Evolutionary conservation across 129 eudicot species (phyloP).

Genomic region (sunflower (Helianthus annuus)): DNA sequence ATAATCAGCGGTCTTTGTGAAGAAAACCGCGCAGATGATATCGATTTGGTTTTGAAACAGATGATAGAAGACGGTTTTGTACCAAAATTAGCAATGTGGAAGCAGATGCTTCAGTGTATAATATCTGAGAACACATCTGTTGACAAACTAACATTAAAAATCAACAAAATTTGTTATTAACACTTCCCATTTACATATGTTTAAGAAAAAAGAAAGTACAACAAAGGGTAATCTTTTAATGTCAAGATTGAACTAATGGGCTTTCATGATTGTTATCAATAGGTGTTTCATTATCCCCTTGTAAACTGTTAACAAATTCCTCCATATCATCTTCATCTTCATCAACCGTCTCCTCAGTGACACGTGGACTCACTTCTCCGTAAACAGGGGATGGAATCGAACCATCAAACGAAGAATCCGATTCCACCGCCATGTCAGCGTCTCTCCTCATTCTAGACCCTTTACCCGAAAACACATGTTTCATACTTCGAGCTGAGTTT

Average conservation of each 20-base stretch:
- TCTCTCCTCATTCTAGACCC: constrained; percentile 44
- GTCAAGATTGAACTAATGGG: constrained; percentile 11
- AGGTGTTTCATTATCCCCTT: neutral
- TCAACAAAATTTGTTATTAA: constrained; percentile 4
- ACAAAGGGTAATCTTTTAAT: constrained; percentile 17
- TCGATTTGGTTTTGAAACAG: constrained; percentile 61
- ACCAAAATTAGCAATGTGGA: constrained; percentile 81
- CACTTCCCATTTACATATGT: constrained; percentile 26
- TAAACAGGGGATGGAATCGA: constrained; percentile 42
- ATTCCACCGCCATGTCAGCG: constrained; percentile 40
- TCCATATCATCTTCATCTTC: constrained; percentile 16
- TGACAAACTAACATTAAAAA: neutral
- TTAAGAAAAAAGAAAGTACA: constrained; percentile 20
- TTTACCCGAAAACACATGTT: constrained; percentile 52
- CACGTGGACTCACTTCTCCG: constrained; percentile 27
- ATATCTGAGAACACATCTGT: constrained; percentile 25
- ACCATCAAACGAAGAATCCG: constrained; percentile 55
- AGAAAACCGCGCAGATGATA: constrained; percentile 47
- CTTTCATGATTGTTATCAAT: constrained; percentile 15
- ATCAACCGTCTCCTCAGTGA: constrained; percentile 9
- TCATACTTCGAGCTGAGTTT: constrained; percentile 67
- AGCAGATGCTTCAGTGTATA: constrained; percentile 42
- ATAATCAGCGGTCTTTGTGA: constrained; percentile 52
- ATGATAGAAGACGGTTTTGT: constrained; percentile 65
- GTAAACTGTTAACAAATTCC: constrained; percentile 20